Evolutionary conservation across 2,329 filamentous ascomycete genomes (phyloP).

Genomic region (Saccharata proteae): DNA sequence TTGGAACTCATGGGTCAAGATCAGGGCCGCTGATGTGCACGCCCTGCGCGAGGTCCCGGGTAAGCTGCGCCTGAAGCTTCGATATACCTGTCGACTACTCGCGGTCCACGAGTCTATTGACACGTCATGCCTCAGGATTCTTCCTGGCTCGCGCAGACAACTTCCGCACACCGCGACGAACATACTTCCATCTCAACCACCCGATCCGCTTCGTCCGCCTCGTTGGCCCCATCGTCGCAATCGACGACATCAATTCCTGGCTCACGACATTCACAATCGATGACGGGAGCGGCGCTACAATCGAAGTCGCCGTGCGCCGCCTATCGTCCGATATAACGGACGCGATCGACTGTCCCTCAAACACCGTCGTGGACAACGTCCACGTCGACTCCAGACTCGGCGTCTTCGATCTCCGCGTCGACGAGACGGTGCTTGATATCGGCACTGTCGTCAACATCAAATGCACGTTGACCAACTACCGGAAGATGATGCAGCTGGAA

Average conservation of each 20-base stretch:
- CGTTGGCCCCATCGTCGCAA: conserved; percentile 32
- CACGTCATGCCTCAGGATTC: too few relatives aligned
- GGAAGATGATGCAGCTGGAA: conserved; percentile 39
- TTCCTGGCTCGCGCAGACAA: conserved; percentile 1
- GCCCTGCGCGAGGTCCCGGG: conserved; percentile 33
- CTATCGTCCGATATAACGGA: conserved; percentile 13
- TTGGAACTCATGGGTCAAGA: conserved; percentile 50
- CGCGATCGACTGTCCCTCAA: conserved; percentile 17
- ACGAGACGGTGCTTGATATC: conserved; percentile 24
- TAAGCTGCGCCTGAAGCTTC: too few relatives aligned
- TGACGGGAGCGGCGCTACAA: conserved; percentile 46
- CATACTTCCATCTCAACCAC: conserved; percentile 45
- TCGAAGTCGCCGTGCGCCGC: conserved; percentile 43
- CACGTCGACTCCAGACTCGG: conserved; percentile 24
- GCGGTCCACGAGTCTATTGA: too few relatives aligned
- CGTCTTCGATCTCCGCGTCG: conserved; percentile 31
- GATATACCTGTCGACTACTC: too few relatives aligned
- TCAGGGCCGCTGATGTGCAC: conserved; percentile 45
- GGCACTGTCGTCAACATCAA: conserved; percentile 45
- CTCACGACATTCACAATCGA: conserved; percentile 43
- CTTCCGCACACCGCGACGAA: conserved; percentile 7
- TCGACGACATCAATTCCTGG: conserved; percentile 27
- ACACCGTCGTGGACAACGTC: conserved; percentile 27
- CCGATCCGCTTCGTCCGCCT: conserved; percentile 36
- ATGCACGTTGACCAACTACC: conserved; percentile 42